phyloP scores from a whole-genome alignment of 169 alveolate species.

The Plasmodium falciparum region DNA sequence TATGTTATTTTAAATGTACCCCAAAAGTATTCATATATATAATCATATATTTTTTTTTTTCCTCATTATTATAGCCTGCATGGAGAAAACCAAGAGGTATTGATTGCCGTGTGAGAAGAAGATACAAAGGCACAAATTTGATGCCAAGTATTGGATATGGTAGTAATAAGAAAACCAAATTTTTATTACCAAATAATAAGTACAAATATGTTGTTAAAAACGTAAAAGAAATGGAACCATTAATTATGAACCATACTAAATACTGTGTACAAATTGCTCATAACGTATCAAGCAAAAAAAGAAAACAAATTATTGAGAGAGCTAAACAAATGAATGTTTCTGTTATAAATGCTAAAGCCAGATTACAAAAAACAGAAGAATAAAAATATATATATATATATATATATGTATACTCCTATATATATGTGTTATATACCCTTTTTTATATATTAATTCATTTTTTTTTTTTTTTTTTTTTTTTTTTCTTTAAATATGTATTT shows the following conservation, averaged over 20 bases:
- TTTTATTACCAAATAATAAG: constrained; percentile 94
- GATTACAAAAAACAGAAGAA: constrained; percentile 87
- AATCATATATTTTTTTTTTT: not conserved
- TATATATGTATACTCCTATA: not conserved
- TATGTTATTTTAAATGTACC: not conserved
- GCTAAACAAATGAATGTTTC: constrained; percentile 95
- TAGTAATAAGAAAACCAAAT: constrained; percentile 94
- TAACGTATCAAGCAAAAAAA: constrained; percentile 93
- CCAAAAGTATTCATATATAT: not conserved
- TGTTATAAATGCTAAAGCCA: constrained; percentile 92
- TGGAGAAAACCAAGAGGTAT: constrained; percentile 99
- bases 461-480: constrained; percentile 33
- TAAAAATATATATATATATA: constrained; percentile 19
- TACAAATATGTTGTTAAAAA: constrained; percentile 93
- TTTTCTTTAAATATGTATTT: constrained; percentile 4
- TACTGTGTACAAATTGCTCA: constrained; percentile 96
- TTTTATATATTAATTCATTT: constrained; percentile 14
- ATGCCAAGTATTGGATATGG: constrained; percentile 98
- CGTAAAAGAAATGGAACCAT: constrained; percentile 94
- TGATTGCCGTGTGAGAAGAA: constrained; percentile 97
- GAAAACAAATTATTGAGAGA: constrained; percentile 93
- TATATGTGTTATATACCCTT: not conserved
- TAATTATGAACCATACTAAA: constrained; percentile 96
- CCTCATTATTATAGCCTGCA: constrained; percentile 80
- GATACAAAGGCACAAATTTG: constrained; percentile 95